phyloP scores from a whole-genome alignment of 176 grass and related monocot species.

The Triticum dicoccoides region DNA sequence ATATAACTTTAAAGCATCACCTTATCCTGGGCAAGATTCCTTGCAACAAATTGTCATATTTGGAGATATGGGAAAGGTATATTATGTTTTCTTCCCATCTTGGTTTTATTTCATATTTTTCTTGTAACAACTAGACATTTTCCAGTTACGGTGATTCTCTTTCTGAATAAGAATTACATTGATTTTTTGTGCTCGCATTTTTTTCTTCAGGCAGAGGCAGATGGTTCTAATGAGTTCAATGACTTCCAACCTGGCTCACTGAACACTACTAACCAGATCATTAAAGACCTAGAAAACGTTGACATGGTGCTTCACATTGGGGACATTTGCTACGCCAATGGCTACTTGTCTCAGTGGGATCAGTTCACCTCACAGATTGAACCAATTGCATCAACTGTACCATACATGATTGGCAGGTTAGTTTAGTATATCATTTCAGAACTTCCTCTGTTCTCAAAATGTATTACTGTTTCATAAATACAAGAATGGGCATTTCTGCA shows the following conservation, averaged over 20 bases:
- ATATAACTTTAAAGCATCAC: constrained; percentile 80
- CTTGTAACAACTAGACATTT: background rate
- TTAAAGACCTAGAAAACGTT: constrained; percentile 63
- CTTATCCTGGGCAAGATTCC: constrained; percentile 85
- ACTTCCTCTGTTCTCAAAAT: background rate
- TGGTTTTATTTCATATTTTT: constrained; percentile 4
- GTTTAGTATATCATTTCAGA: background rate
- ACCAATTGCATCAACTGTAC: constrained; percentile 70
- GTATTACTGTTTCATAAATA: background rate
- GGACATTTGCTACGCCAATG: constrained; percentile 75
- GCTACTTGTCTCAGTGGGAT: constrained; percentile 92
- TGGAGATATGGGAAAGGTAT: constrained; percentile 95
- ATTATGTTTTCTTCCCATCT: background rate
- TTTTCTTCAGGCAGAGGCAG: constrained; percentile 65
- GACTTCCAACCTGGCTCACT: constrained; percentile 68
- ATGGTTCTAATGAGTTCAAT: constrained; percentile 87
- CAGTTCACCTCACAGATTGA: constrained; percentile 85
- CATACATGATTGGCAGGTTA: constrained; percentile 89
- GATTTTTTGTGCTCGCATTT: background rate
- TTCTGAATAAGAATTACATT: background rate
- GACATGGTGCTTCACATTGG: constrained; percentile 85
- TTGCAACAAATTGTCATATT: constrained; percentile 78
- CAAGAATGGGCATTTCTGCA: constrained; percentile 9
- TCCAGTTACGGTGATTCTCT: background rate
- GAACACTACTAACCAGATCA: constrained; percentile 74